Conservation (phyloP, 805 yeast species). For the Candida broadrunensis region DNA sequence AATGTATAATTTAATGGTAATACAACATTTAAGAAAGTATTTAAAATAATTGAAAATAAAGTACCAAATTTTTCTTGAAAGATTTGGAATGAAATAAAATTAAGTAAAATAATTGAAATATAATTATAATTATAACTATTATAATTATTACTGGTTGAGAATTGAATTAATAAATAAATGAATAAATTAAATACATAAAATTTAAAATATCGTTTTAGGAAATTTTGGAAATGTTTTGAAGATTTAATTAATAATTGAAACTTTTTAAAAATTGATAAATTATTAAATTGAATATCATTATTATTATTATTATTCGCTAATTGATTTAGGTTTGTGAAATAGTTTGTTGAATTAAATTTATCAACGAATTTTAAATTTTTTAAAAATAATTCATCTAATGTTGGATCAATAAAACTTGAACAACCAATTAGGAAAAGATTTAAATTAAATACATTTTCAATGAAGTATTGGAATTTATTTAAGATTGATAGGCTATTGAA, state of each 20-base stretch:
- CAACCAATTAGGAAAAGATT: slow-evolving; percentile 38
- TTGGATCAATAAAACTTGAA: slow-evolving; percentile 31
- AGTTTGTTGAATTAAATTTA: slow-evolving; percentile 7
- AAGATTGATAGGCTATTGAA: slow-evolving; percentile 5
- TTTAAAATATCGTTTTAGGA: slow-evolving; percentile 20
- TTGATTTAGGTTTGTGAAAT: slow-evolving; percentile 11
- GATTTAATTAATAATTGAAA: slow-evolving; percentile 6
- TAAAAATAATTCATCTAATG: slow-evolving; percentile 39
- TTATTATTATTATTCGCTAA: slow-evolving; percentile 6
- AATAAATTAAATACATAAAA: slow-evolving; percentile 20
- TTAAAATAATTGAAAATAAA: slow-evolving; percentile 37
- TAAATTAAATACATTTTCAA: slow-evolving; percentile 35
- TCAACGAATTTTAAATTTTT: slow-evolving; percentile 39
- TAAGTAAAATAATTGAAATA: slow-evolving; percentile 42
- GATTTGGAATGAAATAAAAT: slow-evolving; percentile 40
- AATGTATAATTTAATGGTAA: slow-evolving; percentile 32
- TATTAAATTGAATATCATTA: neutral
- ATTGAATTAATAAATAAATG: slow-evolving; percentile 23
- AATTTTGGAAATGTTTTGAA: slow-evolving; percentile 17
- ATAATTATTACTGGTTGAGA: slow-evolving; percentile 1
- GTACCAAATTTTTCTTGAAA: slow-evolving; percentile 47
- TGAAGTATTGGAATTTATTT: slow-evolving; percentile 22
- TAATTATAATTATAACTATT: too few relatives aligned
- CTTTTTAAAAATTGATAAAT: neutral
- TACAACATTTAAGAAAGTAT: slow-evolving; percentile 28